These are phyloP conservation scores for Soucietia sequanensis DNA, from an alignment of 805 yeast species.

Conservation along the genomic window DNA sequence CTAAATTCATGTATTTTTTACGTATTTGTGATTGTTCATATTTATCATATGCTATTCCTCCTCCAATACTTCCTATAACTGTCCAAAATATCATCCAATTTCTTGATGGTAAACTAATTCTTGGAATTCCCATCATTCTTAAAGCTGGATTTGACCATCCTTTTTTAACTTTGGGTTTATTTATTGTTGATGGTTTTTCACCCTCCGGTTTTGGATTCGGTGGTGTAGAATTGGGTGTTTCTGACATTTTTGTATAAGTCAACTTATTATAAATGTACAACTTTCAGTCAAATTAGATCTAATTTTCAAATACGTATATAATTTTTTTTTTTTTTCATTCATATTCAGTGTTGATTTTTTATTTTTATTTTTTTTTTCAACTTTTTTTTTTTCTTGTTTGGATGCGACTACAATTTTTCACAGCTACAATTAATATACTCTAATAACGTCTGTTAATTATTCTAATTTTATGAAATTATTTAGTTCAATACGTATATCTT, in stretches of 20 bases:
- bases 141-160: slow-evolving; percentile 76
- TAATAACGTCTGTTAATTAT: too few species aligned
- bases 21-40: slow-evolving; percentile 67
- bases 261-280: too few species aligned
- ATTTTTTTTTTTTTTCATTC: too few species aligned
- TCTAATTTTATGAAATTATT: slow-evolving; percentile 9
- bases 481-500: slow-evolving; percentile 34
- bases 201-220: background rate
- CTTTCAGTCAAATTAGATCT: too few species aligned
- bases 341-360: too few species aligned
- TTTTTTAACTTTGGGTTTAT: slow-evolving; percentile 22
- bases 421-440: too few species aligned
- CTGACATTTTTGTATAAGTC: too few species aligned
- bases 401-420: too few species aligned
- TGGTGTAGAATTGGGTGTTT: too few species aligned
- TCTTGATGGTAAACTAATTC: slow-evolving; percentile 77
- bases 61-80: slow-evolving; percentile 60
- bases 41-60: slow-evolving; percentile 81
- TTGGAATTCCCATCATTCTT: slow-evolving; percentile 78
- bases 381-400: too few species aligned
- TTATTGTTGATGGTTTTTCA: background rate
- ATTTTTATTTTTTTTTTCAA: too few species aligned
- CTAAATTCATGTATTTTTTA: slow-evolving; percentile 60
- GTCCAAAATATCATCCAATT: slow-evolving; percentile 93
- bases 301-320: too few species aligned